Percentiles rank a stretch among this genome's conserved stretches.
Evolutionary conservation across 352 stramenopile species (phyloP).

Genomic region (Phytopythium helicoides): DNA sequence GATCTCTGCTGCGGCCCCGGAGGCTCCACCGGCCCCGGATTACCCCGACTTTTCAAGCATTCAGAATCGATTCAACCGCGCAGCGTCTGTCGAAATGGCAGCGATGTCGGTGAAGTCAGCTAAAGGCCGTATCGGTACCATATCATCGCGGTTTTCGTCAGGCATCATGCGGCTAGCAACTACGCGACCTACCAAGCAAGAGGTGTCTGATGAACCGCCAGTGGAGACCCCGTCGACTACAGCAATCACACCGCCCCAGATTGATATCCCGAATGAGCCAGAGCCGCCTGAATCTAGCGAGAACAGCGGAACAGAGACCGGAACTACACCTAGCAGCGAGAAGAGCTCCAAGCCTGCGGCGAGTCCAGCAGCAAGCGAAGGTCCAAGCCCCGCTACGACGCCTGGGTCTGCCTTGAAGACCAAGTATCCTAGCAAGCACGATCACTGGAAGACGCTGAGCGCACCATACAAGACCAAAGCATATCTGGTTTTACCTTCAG

Average conservation of each 20-base stretch:
- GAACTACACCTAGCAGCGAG: not conserved
- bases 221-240: not conserved
- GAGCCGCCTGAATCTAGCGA: not conserved
- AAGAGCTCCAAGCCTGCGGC: not conserved
- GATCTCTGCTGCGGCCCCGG: not conserved
- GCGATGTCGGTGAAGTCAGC: slow-evolving; percentile 56
- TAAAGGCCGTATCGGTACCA: slow-evolving; percentile 63
- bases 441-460: slow-evolving; percentile 67
- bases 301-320: not conserved
- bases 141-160: slow-evolving; percentile 72
- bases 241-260: not conserved
- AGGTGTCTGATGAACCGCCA: not conserved
- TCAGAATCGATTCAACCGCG: slow-evolving; percentile 21
- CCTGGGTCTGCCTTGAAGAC: slow-evolving; percentile 15
- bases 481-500: slow-evolving; percentile 73
- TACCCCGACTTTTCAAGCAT: slow-evolving; percentile 1
- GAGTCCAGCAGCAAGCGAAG: not conserved
- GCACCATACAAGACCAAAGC: slow-evolving; percentile 71
- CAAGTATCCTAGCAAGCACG: slow-evolving; percentile 41
- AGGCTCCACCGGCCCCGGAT: not conserved
- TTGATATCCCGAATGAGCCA: not conserved
- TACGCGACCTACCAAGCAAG: slow-evolving; percentile 14
- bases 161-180: slow-evolving; percentile 55
- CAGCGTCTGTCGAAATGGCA: slow-evolving; percentile 45
- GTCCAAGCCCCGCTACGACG: not conserved